phyloP scores from a whole-genome alignment of 495 filamentous ascomycete species.

The Chaetomium tenue region DNA sequence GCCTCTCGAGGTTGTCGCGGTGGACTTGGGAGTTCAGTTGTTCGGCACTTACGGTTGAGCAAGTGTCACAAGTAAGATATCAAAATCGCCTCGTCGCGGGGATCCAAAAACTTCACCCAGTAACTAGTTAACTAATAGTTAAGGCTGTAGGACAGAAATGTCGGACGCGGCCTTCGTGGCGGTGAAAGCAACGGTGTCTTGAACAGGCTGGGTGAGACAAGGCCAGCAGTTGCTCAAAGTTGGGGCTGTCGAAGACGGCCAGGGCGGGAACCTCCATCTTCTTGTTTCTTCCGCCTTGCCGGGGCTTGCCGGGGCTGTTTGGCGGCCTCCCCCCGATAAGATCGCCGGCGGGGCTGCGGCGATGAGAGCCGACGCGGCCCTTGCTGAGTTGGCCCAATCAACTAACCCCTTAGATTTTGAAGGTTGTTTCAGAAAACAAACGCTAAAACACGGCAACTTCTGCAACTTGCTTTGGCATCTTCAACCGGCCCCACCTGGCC shows the following conservation, averaged over 20 bases:
- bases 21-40: neutral
- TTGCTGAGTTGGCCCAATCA: neutral
- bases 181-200: too few species aligned
- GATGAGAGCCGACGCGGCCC: neutral
- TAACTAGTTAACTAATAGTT: too few species aligned
- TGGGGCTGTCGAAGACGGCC: neutral
- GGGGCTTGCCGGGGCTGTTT: neutral
- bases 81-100: neutral
- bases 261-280: neutral
- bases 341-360: neutral
- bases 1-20: too few species aligned
- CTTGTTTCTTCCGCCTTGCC: neutral
- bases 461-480: conserved; percentile 13
- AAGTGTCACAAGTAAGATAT: neutral
- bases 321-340: neutral
- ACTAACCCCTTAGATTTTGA: neutral
- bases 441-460: neutral
- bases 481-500: neutral
- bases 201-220: neutral
- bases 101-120: neutral
- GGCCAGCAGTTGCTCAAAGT: neutral
- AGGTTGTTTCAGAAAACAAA: conserved; percentile 12
- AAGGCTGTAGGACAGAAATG: too few species aligned
- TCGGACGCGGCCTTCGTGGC: too few species aligned
- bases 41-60: neutral